Evolutionary conservation across 2,329 filamentous ascomycete species (phyloP).

Genomic region (Thelonectria olida): DNA sequence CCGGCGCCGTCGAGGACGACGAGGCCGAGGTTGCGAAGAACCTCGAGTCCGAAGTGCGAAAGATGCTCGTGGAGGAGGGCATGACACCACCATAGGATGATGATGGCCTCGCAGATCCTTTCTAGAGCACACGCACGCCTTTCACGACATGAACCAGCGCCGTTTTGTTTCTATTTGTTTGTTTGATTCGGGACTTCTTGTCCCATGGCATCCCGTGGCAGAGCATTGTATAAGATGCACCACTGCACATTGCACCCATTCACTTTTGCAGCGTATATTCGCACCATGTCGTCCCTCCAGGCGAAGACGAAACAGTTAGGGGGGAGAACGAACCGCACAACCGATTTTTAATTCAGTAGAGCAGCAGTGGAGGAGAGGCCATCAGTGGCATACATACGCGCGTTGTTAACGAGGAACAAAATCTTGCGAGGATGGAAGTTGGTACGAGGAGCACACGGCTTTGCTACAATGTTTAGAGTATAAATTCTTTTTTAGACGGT

Average conservation of each 20-base stretch:
- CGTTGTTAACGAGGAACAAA: too few relatives aligned
- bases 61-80: conserved; percentile 53
- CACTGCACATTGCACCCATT: background rate
- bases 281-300: too few relatives aligned
- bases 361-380: too few relatives aligned
- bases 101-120: conserved; percentile 24
- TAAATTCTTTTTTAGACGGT: too few relatives aligned
- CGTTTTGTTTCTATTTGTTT: background rate
- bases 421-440: too few relatives aligned
- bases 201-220: background rate
- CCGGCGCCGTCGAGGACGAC: conserved; percentile 49
- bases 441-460: too few relatives aligned
- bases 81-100: conserved; percentile 52
- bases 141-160: background rate
- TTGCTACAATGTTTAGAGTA: too few relatives aligned
- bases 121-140: background rate
- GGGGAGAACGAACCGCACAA: too few relatives aligned
- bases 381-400: too few relatives aligned
- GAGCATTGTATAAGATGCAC: background rate
- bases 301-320: too few relatives aligned
- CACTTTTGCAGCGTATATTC: too few relatives aligned
- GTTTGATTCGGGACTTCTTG: background rate
- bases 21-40: conserved; percentile 43
- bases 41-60: conserved; percentile 55
- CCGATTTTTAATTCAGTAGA: too few relatives aligned